Conservation (phyloP, 305 asterid species). For the Ajuga reptans region DNA sequence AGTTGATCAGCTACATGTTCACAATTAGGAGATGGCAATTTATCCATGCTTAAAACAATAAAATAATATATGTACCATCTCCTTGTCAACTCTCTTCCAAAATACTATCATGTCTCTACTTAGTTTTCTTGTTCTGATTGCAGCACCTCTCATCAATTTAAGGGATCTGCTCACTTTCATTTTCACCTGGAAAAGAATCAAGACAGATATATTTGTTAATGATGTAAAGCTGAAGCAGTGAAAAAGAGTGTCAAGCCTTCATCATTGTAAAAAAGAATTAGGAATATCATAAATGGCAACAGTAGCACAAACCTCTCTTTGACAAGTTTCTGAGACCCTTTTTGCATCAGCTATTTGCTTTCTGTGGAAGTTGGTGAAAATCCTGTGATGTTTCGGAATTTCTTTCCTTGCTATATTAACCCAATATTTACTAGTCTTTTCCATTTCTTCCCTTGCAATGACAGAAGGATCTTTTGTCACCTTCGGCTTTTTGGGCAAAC, state of each 20-base stretch:
- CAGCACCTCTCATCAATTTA: conserved; percentile 85
- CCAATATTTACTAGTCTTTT: conserved; percentile 72
- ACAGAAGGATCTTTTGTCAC: conserved; percentile 73
- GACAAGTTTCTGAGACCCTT: conserved; percentile 83
- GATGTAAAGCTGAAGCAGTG: conserved; percentile 12
- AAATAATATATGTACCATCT: conserved; percentile 63
- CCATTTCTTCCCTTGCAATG: conserved; percentile 86
- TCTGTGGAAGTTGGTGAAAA: conserved; percentile 59
- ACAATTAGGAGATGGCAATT: background rate
- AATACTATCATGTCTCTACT: conserved; percentile 88
- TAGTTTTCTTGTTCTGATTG: conserved; percentile 75
- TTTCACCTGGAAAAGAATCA: conserved; percentile 61
- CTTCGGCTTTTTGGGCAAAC: conserved; percentile 72
- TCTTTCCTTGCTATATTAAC: conserved; percentile 79
- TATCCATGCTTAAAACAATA: conserved; percentile 11
- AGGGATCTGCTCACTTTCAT: conserved; percentile 86
- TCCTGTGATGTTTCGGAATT: conserved; percentile 81
- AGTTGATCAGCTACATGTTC: background rate
- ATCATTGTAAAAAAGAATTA: background rate
- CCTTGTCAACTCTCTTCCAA: conserved; percentile 99
- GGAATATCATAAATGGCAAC: conserved; percentile 12
- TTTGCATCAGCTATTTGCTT: conserved; percentile 79
- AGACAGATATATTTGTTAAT: conserved; percentile 7
- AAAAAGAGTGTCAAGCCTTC: conserved; percentile 5
- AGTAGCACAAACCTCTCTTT: conserved; percentile 65